Base-by-base conservation (phyloP, 768 basidiomycete species). In the Gloeophyllum trabeum region DNA sequence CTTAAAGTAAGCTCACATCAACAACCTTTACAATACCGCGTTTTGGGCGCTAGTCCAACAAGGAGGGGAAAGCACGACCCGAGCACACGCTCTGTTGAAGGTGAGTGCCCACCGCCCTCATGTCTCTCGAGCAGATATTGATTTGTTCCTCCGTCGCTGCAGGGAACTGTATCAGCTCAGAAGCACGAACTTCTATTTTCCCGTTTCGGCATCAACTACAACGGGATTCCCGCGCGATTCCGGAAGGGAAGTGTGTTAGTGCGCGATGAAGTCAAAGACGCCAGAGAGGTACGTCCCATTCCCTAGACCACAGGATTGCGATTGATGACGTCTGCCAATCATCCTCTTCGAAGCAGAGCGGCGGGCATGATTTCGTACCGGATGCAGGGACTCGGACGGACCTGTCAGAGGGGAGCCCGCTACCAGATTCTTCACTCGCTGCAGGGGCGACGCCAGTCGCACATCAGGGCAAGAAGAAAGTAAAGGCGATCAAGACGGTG, bases 21-120 rank as follows among this genome's bases (percentile, higher is more conserved):
- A 99, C 56, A 99, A 99, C 57, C 64, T 99, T 19, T 93, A 98
- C 64, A 99, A 99, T 54, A 97, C 96, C 0, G 68, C 66, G 0
- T 99, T 98, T 55, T 98, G 94, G 96, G 86, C 91, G 0, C 73
- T 99, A 24, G 78, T 98, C 0, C 81, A 81, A 35, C 71, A 86
- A 51, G 85, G 81, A n/a, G 83, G 81, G 0, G 66, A 85, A 57
- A 79, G 77, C 1, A 79, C 81, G 1, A 69, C 78, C 2, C 75
- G 93, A 45, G 94, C 94, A 1, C 88, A 97, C 55, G 74, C 76
- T 22, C 75, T 76, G 1, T 69, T 99, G 4, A 73, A 72, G 51
- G 92, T 92, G 43, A 35, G 69, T 47, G n/a, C 21, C 35, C 41
- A 18, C 14, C 14, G 6, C 30, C 14, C 24, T 5, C 5, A n/a